A percentile compares a stretch with the other conserved stretches of the same genome.
phyloP scores from a whole-genome alignment of 2,329 filamentous ascomycete species.

The Parascedosporium putredinis region DNA sequence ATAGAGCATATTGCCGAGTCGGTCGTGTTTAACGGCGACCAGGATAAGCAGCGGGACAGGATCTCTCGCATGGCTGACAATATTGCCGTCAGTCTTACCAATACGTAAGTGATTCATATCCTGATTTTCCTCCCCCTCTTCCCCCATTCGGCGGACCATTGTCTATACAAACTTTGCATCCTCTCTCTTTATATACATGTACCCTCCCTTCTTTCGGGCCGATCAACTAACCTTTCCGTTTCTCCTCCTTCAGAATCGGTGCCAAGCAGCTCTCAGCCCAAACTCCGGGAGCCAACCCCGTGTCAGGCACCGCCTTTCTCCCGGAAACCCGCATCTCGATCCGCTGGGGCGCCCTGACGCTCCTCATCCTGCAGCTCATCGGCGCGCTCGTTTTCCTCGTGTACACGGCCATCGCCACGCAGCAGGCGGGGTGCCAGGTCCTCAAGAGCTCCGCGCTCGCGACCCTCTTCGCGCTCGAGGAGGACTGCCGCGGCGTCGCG shows the following conservation, averaged over 20 bases:
- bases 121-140: not conserved
- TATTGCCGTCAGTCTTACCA: constrained; percentile 16
- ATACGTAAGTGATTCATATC: constrained; percentile 14
- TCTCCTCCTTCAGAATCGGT: not conserved
- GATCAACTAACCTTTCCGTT: too few relatives aligned
- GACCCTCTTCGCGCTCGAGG: constrained; percentile 16
- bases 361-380: constrained; percentile 15
- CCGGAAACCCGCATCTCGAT: constrained; percentile 14
- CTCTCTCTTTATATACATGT: too few relatives aligned
- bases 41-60: constrained; percentile 9
- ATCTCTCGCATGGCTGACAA: constrained; percentile 16
- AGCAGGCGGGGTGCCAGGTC: constrained; percentile 13
- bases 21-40: constrained; percentile 1
- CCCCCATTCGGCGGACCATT: too few relatives aligned
- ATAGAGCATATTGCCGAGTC: constrained; percentile 4
- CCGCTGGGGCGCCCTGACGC: constrained; percentile 17
- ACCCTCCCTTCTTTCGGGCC: too few relatives aligned
- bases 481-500: constrained; percentile 8
- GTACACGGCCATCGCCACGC: constrained; percentile 17
- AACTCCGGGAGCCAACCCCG: constrained; percentile 3
- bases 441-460: constrained; percentile 18
- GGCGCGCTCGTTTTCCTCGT: constrained; percentile 14
- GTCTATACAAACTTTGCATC: too few relatives aligned
- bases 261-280: not conserved
- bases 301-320: constrained; percentile 12